phyloP scores from a whole-genome alignment of 306 rosid species.

The Fragaria vesca region DNA sequence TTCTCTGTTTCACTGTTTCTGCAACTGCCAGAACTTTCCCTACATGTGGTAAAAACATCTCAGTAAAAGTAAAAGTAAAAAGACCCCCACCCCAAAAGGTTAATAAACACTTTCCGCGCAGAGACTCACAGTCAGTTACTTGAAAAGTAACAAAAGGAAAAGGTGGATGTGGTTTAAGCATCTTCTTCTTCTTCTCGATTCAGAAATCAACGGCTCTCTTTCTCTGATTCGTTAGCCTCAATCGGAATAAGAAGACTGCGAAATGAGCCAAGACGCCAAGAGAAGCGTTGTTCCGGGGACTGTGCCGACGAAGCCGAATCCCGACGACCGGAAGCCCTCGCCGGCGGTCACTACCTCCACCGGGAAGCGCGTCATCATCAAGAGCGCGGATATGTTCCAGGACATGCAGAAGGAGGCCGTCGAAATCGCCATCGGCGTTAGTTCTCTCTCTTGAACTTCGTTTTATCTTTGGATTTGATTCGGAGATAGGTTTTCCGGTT shows the following conservation, averaged over 20 bases:
- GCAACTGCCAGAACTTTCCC: background rate
- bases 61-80: background rate
- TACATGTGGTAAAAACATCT: background rate
- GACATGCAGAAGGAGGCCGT: slow-evolving; percentile 91
- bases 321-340: slow-evolving; percentile 74
- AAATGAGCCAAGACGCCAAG: slow-evolving; percentile 72
- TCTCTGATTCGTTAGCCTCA: background rate
- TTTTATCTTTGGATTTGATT: background rate
- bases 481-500: background rate
- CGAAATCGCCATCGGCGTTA: slow-evolving; percentile 83
- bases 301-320: slow-evolving; percentile 39
- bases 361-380: slow-evolving; percentile 70
- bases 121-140: background rate
- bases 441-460: background rate
- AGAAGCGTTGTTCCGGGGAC: slow-evolving; percentile 46
- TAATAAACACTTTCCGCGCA: background rate
- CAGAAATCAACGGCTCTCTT: background rate
- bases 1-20: background rate
- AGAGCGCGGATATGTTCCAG: slow-evolving; percentile 87
- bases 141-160: background rate
- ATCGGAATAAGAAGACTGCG: background rate
- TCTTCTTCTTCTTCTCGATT: background rate
- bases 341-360: slow-evolving; percentile 34
- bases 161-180: slow-evolving; percentile 4
- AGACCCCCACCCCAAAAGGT: background rate